phyloP scores from a whole-genome alignment of 129 eudicot genomes.

The carrot (Daucus carota) region DNA sequence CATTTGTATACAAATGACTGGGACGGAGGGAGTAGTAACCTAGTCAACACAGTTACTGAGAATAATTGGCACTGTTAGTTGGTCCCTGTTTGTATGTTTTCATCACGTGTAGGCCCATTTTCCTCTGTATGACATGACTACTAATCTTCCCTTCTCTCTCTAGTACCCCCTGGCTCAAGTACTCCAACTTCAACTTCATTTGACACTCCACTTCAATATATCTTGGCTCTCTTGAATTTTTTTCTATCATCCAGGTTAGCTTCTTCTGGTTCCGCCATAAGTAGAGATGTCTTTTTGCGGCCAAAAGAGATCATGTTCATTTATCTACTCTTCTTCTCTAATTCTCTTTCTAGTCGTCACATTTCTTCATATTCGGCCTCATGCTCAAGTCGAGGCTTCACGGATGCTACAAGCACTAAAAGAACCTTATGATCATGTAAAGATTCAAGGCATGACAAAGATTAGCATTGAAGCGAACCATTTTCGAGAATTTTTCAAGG shows the following conservation, averaged over 20 bases:
- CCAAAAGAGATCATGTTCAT: conserved; percentile 13
- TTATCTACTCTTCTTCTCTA: conserved; percentile 17
- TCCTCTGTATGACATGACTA: conserved; percentile 8
- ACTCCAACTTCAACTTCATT: not conserved
- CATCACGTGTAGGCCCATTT: conserved; percentile 8
- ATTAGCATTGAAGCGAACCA: conserved; percentile 21
- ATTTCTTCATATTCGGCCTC: conserved; percentile 33
- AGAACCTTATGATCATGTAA: not conserved
- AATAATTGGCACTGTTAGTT: not conserved
- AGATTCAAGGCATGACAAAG: not conserved
- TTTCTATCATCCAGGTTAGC: no score
- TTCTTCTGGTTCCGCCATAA: not conserved
- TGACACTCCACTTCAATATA: not conserved
- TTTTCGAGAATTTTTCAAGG: conserved; percentile 43
- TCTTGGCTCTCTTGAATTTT: no score
- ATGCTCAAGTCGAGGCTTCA: conserved; percentile 33
- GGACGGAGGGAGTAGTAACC: not conserved
- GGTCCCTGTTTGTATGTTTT: conserved; percentile 9
- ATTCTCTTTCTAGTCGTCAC: conserved; percentile 32
- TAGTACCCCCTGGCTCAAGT: not conserved
- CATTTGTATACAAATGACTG: no score
- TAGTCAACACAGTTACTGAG: not conserved
- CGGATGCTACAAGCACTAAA: conserved; percentile 19
- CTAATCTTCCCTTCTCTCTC: conserved; percentile 4
- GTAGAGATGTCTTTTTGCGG: conserved; percentile 54